Percentiles rank a stretch among this genome's conserved stretches.
phyloP scores from a whole-genome alignment of 1,284 basidiomycete species.

The Austroboletus novae-zelandiae region DNA sequence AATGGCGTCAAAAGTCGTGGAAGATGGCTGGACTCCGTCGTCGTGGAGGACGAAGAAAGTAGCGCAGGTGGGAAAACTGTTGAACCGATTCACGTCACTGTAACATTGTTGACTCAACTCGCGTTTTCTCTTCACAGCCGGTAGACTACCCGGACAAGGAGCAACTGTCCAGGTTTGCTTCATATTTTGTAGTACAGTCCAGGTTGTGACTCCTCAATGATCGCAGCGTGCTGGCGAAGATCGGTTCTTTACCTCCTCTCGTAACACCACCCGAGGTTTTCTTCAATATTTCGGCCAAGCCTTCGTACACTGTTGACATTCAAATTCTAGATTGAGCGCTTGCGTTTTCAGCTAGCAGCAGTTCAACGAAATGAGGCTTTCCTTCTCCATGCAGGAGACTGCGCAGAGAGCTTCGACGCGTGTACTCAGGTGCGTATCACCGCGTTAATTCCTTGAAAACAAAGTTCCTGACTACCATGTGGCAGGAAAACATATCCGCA shows the following conservation, averaged over 20 bases:
- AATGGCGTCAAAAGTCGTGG: constrained; percentile 10
- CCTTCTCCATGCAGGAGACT: constrained; percentile 95
- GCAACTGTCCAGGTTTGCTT: constrained; percentile 32
- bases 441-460: not conserved
- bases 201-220: not conserved
- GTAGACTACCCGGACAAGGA: constrained; percentile 39
- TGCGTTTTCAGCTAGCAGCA: constrained; percentile 74
- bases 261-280: constrained; percentile 86
- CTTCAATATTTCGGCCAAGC: constrained; percentile 1
- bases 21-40: constrained; percentile 45
- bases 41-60: constrained; percentile 53
- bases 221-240: constrained; percentile 71
- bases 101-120: not conserved
- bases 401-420: constrained; percentile 91
- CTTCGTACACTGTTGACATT: constrained; percentile 6
- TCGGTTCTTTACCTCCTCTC: constrained; percentile 77
- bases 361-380: constrained; percentile 91
- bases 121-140: constrained; percentile 19
- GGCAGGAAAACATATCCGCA: constrained; percentile 86
- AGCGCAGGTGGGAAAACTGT: constrained; percentile 42
- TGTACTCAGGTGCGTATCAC: constrained; percentile 67
- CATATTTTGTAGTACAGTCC: not conserved
- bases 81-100: constrained; percentile 3
- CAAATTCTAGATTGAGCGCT: constrained; percentile 72
- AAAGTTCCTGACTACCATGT: not conserved